Percentiles rank a stretch among this genome's conserved stretches.
These are phyloP conservation scores for Annulohypoxylon nitens DNA, from an alignment of 495 filamentous ascomycete species.

Conservation along the genomic window DNA sequence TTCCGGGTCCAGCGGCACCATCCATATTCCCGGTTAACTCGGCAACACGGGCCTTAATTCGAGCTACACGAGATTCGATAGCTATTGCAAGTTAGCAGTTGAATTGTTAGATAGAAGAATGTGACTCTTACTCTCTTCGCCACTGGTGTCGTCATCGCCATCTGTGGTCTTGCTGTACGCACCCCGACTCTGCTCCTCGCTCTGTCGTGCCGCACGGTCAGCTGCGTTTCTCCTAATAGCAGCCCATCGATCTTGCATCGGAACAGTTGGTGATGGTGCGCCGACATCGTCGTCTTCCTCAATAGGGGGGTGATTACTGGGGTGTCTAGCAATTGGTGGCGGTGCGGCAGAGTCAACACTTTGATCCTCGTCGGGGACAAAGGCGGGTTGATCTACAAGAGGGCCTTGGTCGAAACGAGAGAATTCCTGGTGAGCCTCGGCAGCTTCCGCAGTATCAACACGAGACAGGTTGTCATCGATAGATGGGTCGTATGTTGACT, in stretches of 20 bases:
- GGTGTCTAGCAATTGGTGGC: conserved; percentile 58
- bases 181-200: conserved; percentile 71
- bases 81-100: conserved; percentile 66
- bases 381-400: conserved; percentile 86
- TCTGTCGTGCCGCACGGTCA: conserved; percentile 73
- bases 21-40: conserved; percentile 91
- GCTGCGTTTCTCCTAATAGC: conserved; percentile 95
- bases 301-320: conserved; percentile 30
- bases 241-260: conserved; percentile 84
- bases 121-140: conserved; percentile 88
- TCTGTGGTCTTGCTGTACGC: conserved; percentile 68
- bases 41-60: conserved; percentile 97
- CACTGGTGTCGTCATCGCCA: conserved; percentile 85
- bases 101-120: background rate
- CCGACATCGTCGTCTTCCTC: conserved; percentile 41
- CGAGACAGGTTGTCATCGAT: conserved; percentile 70
- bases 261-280: conserved; percentile 51
- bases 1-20: conserved; percentile 42
- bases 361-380: conserved; percentile 77
- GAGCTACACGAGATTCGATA: conserved; percentile 94
- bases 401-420: conserved; percentile 92
- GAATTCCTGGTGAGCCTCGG: conserved; percentile 77
- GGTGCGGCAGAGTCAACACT: conserved; percentile 60
- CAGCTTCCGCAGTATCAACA: conserved; percentile 74
- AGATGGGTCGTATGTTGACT: conserved; percentile 64